These are phyloP conservation scores for Umbelopsis isabellina DNA, from an alignment of 192 early-diverging fungal species.

Conservation along the genomic window DNA sequence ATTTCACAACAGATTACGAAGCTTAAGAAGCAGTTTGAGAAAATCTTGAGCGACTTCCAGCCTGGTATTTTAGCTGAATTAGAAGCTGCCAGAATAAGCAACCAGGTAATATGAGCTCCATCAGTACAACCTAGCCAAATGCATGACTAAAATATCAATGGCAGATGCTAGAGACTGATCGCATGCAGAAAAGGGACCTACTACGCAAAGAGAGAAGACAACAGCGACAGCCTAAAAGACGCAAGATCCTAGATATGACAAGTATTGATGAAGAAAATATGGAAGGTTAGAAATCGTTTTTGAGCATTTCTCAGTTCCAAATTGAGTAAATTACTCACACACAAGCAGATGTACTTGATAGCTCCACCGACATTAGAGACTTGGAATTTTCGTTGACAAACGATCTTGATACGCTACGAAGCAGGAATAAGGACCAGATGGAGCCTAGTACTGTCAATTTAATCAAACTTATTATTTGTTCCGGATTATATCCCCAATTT, in stretches of 20 bases:
- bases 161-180: conserved; percentile 15
- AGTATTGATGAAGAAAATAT: conserved; percentile 38
- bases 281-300: neutral
- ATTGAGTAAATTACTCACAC: neutral
- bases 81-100: neutral
- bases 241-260: conserved; percentile 46
- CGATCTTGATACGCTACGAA: conserved; percentile 45
- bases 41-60: conserved; percentile 54
- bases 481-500: conserved; percentile 68
- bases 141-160: neutral
- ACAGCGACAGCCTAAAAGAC: conserved; percentile 36
- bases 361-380: conserved; percentile 49
- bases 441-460: conserved; percentile 49
- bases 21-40: conserved; percentile 66
- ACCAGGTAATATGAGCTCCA: neutral
- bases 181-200: conserved; percentile 1
- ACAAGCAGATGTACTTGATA: neutral
- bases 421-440: conserved; percentile 41
- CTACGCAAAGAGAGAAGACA: conserved; percentile 46
- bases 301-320: neutral
- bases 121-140: neutral
- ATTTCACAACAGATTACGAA: conserved; percentile 54
- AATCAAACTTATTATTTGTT: conserved; percentile 65
- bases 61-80: conserved; percentile 27
- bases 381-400: conserved; percentile 65